A percentile compares a stretch with the other conserved stretches of the same genome.
phyloP scores from a whole-genome alignment of 2,329 filamentous ascomycete species.

The Xylaria sp. region DNA sequence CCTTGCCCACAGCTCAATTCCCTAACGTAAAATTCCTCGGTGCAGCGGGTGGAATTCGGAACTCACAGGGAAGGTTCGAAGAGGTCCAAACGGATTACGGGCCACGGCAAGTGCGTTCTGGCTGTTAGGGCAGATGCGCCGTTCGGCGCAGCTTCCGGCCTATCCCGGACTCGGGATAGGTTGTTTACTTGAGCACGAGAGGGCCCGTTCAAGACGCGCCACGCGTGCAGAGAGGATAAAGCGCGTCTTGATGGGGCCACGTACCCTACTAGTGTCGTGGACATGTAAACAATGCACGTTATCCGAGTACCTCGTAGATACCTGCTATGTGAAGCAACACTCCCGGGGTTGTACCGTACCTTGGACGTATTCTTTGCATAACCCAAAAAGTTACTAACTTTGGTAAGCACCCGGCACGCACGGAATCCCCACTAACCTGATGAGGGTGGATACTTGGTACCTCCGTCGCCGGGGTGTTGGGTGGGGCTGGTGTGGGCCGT shows the following conservation, averaged over 20 bases:
- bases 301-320: background rate
- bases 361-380: background rate
- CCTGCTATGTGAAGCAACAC: background rate
- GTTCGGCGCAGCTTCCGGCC: too few species aligned
- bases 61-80: too few species aligned
- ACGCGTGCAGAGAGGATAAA: constrained; percentile 20
- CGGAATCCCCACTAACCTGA: background rate
- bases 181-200: too few species aligned
- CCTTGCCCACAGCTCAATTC: too few species aligned
- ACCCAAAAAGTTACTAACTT: background rate
- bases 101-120: too few species aligned
- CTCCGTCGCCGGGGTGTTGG: background rate
- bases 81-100: too few species aligned
- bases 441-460: background rate
- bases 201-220: background rate
- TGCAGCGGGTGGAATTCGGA: too few species aligned
- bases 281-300: background rate
- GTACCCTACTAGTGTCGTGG: background rate
- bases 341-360: background rate
- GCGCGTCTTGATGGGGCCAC: constrained; percentile 20
- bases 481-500: background rate
- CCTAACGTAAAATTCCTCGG: too few species aligned
- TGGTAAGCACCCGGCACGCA: background rate
- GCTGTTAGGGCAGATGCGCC: too few species aligned
- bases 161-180: too few species aligned